phyloP scores from a whole-genome alignment of 2,329 filamentous ascomycete species.

The Colletotrichum australisinense region DNA sequence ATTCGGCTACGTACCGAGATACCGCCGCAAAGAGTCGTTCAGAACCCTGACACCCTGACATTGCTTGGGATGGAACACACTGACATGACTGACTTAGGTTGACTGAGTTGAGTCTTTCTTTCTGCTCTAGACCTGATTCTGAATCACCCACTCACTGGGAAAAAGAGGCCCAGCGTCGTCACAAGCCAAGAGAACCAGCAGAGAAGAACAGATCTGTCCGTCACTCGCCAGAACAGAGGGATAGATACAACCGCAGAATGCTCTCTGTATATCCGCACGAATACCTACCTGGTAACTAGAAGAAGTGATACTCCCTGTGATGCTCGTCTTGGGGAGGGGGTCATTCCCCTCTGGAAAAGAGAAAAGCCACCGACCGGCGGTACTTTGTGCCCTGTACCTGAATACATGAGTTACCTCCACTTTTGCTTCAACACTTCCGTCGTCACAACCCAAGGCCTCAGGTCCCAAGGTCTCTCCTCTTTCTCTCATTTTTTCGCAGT shows the following conservation, averaged over 20 bases:
- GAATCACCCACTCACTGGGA: background rate
- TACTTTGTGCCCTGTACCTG: constrained; percentile 20
- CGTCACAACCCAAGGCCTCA: constrained; percentile 8
- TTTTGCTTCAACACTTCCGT: background rate
- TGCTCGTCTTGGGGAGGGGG: background rate
- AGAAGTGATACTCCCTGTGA: background rate
- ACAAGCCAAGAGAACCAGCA: background rate
- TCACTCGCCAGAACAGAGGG: background rate
- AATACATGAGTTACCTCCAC: background rate
- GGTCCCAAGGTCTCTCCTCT: background rate
- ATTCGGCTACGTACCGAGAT: background rate
- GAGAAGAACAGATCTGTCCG: background rate
- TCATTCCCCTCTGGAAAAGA: background rate
- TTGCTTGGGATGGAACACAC: background rate
- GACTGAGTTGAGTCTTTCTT: background rate
- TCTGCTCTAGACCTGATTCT: background rate
- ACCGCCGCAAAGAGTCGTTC: background rate
- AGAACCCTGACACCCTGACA: constrained; percentile 7
- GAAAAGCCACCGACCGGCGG: constrained; percentile 26
- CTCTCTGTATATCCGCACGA: background rate
- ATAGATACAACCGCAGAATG: background rate
- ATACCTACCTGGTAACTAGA: background rate
- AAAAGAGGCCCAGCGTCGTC: background rate
- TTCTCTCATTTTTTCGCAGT: background rate
- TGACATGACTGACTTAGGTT: background rate